A percentile compares a stretch with the other conserved stretches of the same genome.
These are phyloP conservation scores for Amoebophrya sp. DNA, from an alignment of 169 alveolate species.

Conservation along the genomic window DNA sequence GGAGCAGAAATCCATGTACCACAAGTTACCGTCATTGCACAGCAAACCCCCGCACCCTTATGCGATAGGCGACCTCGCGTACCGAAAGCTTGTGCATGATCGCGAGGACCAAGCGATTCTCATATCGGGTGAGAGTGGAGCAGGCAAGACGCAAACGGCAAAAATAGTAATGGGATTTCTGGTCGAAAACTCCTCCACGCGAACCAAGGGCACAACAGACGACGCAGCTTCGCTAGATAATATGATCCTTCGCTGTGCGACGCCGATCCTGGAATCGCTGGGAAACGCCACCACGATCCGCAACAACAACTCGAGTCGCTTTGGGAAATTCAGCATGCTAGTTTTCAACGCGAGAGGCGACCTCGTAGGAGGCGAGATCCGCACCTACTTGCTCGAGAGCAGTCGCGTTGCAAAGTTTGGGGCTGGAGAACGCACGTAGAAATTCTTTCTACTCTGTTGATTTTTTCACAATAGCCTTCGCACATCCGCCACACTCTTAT, in stretches of 20 bases:
- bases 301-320: slow-evolving; percentile 91
- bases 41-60: slow-evolving; percentile 54
- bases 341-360: slow-evolving; percentile 70
- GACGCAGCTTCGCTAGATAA: background rate
- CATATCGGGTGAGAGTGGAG: slow-evolving; percentile 80
- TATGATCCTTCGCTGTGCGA: slow-evolving; percentile 54
- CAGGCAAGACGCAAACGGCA: slow-evolving; percentile 83
- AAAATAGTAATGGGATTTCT: slow-evolving; percentile 56
- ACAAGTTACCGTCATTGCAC: slow-evolving; percentile 39
- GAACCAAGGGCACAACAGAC: background rate
- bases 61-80: slow-evolving; percentile 52
- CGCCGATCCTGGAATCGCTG: slow-evolving; percentile 91
- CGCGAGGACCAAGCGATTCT: slow-evolving; percentile 63
- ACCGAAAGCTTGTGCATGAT: slow-evolving; percentile 45
- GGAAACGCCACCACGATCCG: slow-evolving; percentile 96
- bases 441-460: too few relatives aligned
- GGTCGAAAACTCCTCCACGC: slow-evolving; percentile 42
- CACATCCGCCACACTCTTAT: too few relatives aligned
- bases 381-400: slow-evolving; percentile 85
- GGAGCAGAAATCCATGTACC: slow-evolving; percentile 39
- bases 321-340: slow-evolving; percentile 91
- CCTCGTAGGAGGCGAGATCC: slow-evolving; percentile 76
- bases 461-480: too few relatives aligned
- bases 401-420: slow-evolving; percentile 68
- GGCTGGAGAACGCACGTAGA: background rate